Evolutionary conservation across 768 basidiomycete species (phyloP), one percentile per base, ranked within the genome.

Genomic region (Tubosaeta sp.): DNA sequence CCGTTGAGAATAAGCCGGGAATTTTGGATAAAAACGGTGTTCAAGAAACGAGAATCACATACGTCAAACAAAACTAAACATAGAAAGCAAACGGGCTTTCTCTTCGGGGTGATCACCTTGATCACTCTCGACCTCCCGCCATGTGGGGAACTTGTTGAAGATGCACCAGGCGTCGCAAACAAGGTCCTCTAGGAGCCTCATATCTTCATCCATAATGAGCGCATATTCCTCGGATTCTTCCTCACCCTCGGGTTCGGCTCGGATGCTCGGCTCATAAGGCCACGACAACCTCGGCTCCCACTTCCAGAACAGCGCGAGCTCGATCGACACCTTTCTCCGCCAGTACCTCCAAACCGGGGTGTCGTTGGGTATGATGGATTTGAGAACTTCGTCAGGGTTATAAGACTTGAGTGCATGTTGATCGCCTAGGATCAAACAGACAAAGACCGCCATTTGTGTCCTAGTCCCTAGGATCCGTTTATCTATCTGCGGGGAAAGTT

Each of bases 371-470:
- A 70, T 34, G 26, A 67, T 62, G 34, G 31, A 32, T 1, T 12
- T 45, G 31, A 67, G 32, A 13, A 53, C 32, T 1, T 43, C 51
- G 7, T 46, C 50, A 0, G 29, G 29, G 29, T 29, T 9, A 5
- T 2, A 29, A 5, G 29, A 29, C 5, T 22, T 22, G 22, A 22
- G 50, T n/a, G 47, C 45, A 7, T 50, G 13, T 38, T 5, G 9
- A 26, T 10, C 45, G 29, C 50, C 57, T 4, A 69, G 43, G n/a
- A 46, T 17, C 17, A 66, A 22, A 25, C 65, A 69, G 22, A 57
- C 49, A 10, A 66, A 60, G 43, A 69, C 65, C 12, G 65, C 58
- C 64, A 65, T 65, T 39, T 66, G 65, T 5, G 63, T 62, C 55
- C 60, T 60, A 35, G 65, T 67, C 12, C 65, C 55, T 8, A 60